Conservation (phyloP, 2,329 filamentous ascomycete species). For the Teratosphaeriaceae sp. region DNA sequence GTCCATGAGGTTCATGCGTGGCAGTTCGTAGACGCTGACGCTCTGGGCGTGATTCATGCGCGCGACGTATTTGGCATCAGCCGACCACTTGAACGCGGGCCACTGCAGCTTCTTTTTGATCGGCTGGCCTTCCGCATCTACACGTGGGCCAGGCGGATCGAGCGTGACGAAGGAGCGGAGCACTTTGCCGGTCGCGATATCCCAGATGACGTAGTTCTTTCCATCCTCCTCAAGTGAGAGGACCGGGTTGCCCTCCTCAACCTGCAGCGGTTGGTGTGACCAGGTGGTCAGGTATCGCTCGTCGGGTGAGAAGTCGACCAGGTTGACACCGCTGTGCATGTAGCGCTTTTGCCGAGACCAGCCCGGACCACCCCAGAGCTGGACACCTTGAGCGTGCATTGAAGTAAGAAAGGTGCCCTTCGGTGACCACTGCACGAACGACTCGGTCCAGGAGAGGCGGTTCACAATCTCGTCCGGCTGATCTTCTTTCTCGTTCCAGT, state of each 20-base stretch:
- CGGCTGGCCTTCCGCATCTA: slow-evolving; percentile 56
- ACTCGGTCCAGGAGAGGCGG: slow-evolving; percentile 93
- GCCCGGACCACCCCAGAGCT: slow-evolving; percentile 87
- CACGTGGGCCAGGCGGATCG: slow-evolving; percentile 61
- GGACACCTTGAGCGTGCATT: slow-evolving; percentile 91
- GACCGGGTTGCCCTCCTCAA: slow-evolving; percentile 82
- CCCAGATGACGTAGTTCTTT: slow-evolving; percentile 99
- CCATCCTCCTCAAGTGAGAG: slow-evolving; percentile 78
- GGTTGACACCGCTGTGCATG: slow-evolving; percentile 89
- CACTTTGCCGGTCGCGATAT: slow-evolving; percentile 81
- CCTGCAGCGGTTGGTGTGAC: slow-evolving; percentile 88
- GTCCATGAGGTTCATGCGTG: slow-evolving; percentile 81
- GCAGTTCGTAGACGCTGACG: slow-evolving; percentile 86
- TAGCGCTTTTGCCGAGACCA: slow-evolving; percentile 92
- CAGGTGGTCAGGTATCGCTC: slow-evolving; percentile 95
- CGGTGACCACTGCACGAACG: slow-evolving; percentile 97
- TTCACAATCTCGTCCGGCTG: slow-evolving; percentile 82
- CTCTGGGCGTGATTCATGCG: slow-evolving; percentile 80
- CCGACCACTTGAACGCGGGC: slow-evolving; percentile 99
- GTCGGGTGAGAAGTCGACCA: slow-evolving; percentile 88
- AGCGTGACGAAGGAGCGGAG: slow-evolving; percentile 90
- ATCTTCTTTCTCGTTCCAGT: slow-evolving; percentile 98
- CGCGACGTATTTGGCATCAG: slow-evolving; percentile 95
- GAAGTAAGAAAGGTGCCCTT: slow-evolving; percentile 90
- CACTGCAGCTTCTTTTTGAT: slow-evolving; percentile 91